Evolutionary conservation across 768 basidiomycete genomes (phyloP).

Genomic region (Pleurotus eryngii): DNA sequence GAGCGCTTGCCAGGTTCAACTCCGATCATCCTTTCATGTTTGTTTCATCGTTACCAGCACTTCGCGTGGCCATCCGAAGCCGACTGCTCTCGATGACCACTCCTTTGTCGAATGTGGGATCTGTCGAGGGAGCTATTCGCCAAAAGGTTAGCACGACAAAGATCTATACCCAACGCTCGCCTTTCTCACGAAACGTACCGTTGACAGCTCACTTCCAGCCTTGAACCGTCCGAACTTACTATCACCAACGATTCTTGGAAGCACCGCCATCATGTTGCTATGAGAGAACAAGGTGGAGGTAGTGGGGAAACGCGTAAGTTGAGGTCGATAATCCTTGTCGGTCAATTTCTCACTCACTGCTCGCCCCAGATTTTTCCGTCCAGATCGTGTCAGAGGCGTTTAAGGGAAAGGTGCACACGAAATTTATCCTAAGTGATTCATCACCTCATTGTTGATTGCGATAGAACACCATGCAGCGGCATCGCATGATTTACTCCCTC

Average conservation of each 20-base stretch:
- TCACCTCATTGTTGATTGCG: constrained; percentile 11
- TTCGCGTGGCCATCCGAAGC: constrained; percentile 2
- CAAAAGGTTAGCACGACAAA: constrained; percentile 40
- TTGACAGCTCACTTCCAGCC: constrained; percentile 54
- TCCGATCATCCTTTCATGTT: constrained; percentile 4
- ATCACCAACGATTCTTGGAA: constrained; percentile 83
- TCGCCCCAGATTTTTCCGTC: constrained; percentile 66
- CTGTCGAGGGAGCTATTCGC: constrained; percentile 57
- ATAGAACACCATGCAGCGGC: constrained; percentile 75
- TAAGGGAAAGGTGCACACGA: constrained; percentile 58
- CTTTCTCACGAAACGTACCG: constrained; percentile 15
- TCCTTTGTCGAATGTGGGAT: constrained; percentile 30
- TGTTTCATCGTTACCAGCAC: constrained; percentile 4
- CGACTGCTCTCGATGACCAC: constrained; percentile 6
- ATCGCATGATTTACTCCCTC: constrained; percentile 73
- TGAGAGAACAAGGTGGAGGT: constrained; percentile 65
- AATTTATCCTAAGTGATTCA: constrained; percentile 6
- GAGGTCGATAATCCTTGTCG: constrained; percentile 4
- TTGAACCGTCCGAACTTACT: constrained; percentile 59
- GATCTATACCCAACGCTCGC: constrained; percentile 10
- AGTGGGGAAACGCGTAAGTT: constrained; percentile 81
- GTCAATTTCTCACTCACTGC: constrained; percentile 11
- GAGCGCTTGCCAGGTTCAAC: not conserved
- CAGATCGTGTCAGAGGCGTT: constrained; percentile 72
- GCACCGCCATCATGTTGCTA: constrained; percentile 81